phyloP scores from a whole-genome alignment of 2,329 filamentous ascomycete species.

The Westerdykella aurantiaca region DNA sequence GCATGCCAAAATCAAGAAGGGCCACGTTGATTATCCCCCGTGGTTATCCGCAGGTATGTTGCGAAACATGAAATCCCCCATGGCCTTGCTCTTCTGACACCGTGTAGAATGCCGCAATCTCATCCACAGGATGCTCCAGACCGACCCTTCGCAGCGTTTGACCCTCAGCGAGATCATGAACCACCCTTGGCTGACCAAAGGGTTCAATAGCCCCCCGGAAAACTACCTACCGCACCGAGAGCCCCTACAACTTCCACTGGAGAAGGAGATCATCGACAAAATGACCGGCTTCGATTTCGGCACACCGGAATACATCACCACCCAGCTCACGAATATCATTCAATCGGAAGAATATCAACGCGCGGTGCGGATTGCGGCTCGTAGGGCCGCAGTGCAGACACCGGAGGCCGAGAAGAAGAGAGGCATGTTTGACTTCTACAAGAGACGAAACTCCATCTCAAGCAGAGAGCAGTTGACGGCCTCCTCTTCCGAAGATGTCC shows the following conservation, averaged over 20 bases:
- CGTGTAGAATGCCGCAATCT: conserved; percentile 80
- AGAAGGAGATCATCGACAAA: conserved; percentile 74
- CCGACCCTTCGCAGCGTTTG: conserved; percentile 80
- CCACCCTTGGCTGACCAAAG: conserved; percentile 94
- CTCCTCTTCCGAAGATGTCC: conserved; percentile 79
- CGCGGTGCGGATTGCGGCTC: conserved; percentile 65
- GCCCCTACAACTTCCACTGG: conserved; percentile 77
- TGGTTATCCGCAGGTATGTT: conserved; percentile 81
- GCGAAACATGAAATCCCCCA: neutral
- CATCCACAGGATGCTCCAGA: conserved; percentile 91
- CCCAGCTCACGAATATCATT: conserved; percentile 77
- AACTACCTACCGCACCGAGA: conserved; percentile 82
- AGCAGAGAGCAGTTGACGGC: conserved; percentile 81
- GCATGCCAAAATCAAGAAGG: conserved; percentile 98
- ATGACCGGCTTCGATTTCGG: conserved; percentile 99
- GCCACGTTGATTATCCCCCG: conserved; percentile 87
- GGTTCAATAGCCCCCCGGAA: conserved; percentile 78
- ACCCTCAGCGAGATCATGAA: conserved; percentile 87
- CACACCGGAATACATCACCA: conserved; percentile 71
- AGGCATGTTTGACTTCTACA: conserved; percentile 96
- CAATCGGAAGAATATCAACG: conserved; percentile 92
- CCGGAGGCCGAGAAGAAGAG: conserved; percentile 69
- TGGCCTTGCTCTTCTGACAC: conserved; percentile 4
- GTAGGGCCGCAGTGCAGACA: conserved; percentile 56
- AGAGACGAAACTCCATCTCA: conserved; percentile 79